Base-by-base conservation (phyloP, 148 eudicot genomes). In the Spergularia bocconei region DNA sequence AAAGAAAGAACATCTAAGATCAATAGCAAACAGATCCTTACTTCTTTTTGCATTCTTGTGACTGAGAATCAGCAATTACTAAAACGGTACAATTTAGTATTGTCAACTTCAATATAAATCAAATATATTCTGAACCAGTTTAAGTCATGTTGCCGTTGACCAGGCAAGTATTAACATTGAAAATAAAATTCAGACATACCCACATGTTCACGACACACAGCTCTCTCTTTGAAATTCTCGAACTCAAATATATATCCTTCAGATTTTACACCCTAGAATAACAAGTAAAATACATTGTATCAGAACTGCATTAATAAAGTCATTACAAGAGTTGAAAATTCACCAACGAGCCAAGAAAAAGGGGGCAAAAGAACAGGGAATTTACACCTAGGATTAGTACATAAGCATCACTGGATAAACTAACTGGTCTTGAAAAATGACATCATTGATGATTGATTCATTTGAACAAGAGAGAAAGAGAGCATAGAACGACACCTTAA, bases 221-320 rank as follows among this genome's bases (percentile, higher is more conserved):
- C 93, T 39, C 96, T 89, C 36, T 92, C 96, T 36, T 85, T 51
- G 76, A 87, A 90, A 78, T 73, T 88, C 64, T 89, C 90, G 76
- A 95, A 95, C 83, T 92, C 97, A 79, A 95, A 95, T 53, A 88
- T 87, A 78, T 86, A 90, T 66, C 85, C 86, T 29, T 78, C 87
- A 59, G 81, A 83, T 69, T 82, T 85, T 38, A 78, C 89, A 77
- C 85, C 89, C 97, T 92, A 80, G 52, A 81, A 75, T n/a, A 73
- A 65, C 66, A 65, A 73, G 68, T 64, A 63, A 16, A 76, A 9
- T 12, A 23, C 36, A 57, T 63, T 23, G 59, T n/a, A 80, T 67
- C 59, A 74, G 20, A 20, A 15, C 20, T 39, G 14, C 21, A 23
- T 23, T 23, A 23, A 23, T 23, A 23, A 23, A 23, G 25, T 23